Percentiles rank a stretch among this genome's conserved stretches.
Conservation (phyloP, 805 yeast genomes). For the Metschnikowia drakensbergensis region DNA sequence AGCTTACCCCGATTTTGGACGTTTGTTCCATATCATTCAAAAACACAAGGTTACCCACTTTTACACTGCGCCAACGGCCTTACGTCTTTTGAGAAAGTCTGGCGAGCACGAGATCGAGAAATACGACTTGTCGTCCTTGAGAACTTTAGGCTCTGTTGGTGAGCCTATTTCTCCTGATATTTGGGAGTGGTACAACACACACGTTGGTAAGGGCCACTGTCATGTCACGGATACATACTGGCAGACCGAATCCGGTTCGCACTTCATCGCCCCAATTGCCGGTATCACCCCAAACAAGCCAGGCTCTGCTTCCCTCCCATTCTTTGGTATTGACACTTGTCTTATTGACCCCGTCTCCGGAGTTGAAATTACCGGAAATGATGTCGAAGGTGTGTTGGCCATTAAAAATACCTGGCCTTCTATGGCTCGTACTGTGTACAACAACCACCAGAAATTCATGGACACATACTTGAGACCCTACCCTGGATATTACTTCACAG, state of each 20-base stretch:
- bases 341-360: conserved; percentile 75
- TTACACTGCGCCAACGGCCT: conserved; percentile 82
- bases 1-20: conserved; percentile 73
- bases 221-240: conserved; percentile 82
- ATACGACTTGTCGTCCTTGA: conserved; percentile 58
- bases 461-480: conserved; percentile 83
- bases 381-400: conserved; percentile 79
- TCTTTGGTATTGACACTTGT: conserved; percentile 73
- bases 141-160: conserved; percentile 79
- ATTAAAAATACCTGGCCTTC: conserved; percentile 78
- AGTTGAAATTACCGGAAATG: conserved; percentile 60
- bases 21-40: conserved; percentile 78
- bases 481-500: conserved; percentile 79
- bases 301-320: conserved; percentile 81
- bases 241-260: conserved; percentile 88
- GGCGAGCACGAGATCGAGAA: conserved; percentile 61
- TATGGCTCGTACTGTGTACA: conserved; percentile 79
- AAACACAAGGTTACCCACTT: conserved; percentile 70
- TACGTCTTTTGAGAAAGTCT: conserved; percentile 70
- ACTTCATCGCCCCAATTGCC: conserved; percentile 72
- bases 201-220: conserved; percentile 65
- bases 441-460: conserved; percentile 66
- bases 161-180: conserved; percentile 84
- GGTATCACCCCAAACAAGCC: conserved; percentile 77
- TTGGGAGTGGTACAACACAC: conserved; percentile 82